These are phyloP conservation scores for Cryptococcus amylolentus DNA, from an alignment of 1,284 basidiomycete species.

Conservation along the genomic window DNA sequence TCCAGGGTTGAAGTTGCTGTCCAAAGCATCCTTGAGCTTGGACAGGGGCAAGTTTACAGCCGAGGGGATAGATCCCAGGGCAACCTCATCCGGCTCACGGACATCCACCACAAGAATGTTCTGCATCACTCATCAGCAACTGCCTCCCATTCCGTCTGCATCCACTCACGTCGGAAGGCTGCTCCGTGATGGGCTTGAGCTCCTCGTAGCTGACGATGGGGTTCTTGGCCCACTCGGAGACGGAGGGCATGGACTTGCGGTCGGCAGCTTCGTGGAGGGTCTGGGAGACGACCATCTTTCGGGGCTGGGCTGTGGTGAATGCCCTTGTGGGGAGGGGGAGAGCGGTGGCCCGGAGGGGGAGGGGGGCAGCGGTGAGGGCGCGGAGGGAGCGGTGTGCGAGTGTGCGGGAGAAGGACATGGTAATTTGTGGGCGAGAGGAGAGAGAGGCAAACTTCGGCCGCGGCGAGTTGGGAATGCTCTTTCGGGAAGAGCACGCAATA, in stretches of 20 bases:
- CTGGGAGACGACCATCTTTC: slow-evolving; percentile 14
- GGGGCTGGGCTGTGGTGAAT: slow-evolving; percentile 6
- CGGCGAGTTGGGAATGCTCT: background rate
- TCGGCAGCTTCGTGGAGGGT: slow-evolving; percentile 6
- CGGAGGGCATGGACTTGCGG: slow-evolving; percentile 10
- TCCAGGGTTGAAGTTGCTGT: slow-evolving; percentile 54
- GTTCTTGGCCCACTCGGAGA: slow-evolving; percentile 32
- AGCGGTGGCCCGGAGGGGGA: background rate
- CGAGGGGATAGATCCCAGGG: slow-evolving; percentile 91
- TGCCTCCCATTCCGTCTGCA: background rate
- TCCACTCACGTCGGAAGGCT: slow-evolving; percentile 69
- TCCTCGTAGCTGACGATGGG: slow-evolving; percentile 73
- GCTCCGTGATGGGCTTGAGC: slow-evolving; percentile 74
- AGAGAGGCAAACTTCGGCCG: background rate
- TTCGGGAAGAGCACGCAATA: background rate
- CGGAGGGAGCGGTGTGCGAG: slow-evolving; percentile 2
- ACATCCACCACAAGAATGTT: slow-evolving; percentile 85
- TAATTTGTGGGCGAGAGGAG: background rate
- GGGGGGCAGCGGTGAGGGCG: background rate
- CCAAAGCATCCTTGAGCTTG: slow-evolving; percentile 66
- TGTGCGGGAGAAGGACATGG: slow-evolving; percentile 9
- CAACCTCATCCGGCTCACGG: slow-evolving; percentile 87
- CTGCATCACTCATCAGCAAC: slow-evolving; percentile 49
- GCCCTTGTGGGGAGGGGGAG: background rate
- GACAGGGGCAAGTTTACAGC: slow-evolving; percentile 91